These are phyloP conservation scores for Pythium grandisporangium DNA, from an alignment of 352 stramenopile genomes.

Conservation along the genomic window DNA sequence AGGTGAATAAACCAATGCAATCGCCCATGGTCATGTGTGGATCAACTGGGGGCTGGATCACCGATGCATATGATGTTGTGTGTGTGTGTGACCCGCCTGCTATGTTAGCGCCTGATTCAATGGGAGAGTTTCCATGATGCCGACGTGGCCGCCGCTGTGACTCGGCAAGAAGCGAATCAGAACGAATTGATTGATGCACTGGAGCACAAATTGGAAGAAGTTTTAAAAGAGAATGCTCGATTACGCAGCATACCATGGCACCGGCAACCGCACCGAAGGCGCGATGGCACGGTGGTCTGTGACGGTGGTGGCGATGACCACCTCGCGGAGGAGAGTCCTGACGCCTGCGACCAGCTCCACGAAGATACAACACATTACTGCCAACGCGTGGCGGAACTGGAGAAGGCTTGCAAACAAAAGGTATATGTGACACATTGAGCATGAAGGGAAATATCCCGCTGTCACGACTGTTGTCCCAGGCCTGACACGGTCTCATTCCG, in stretches of 20 bases:
- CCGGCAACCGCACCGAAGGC: too few relatives aligned
- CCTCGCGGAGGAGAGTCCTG: background rate
- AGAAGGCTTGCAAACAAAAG: slow-evolving; percentile 72
- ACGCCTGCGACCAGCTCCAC: background rate
- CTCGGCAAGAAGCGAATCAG: slow-evolving; percentile 42
- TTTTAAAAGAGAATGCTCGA: slow-evolving; percentile 17
- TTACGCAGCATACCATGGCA: too few relatives aligned
- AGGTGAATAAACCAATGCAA: slow-evolving; percentile 16
- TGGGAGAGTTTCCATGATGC: slow-evolving; percentile 50
- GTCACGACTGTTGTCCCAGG: too few relatives aligned
- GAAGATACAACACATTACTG: background rate
- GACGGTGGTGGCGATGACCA: background rate
- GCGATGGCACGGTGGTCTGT: background rate
- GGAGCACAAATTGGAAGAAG: slow-evolving; percentile 26
- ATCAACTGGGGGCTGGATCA: too few relatives aligned
- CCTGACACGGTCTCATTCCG: too few relatives aligned
- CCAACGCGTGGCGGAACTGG: slow-evolving; percentile 27
- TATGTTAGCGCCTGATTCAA: slow-evolving; percentile 30
- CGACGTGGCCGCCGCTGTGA: slow-evolving; percentile 23
- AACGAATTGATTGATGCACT: slow-evolving; percentile 20
- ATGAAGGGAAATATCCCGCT: too few relatives aligned
- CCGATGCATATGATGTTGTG: too few relatives aligned
- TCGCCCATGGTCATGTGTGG: background rate
- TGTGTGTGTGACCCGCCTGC: too few relatives aligned
- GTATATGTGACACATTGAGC: too few relatives aligned